A percentile compares a stretch with the other conserved stretches of the same genome.
These are phyloP conservation scores for Capsella rubella DNA, from an alignment of 441 rosid genomes.

Conservation along the genomic window DNA sequence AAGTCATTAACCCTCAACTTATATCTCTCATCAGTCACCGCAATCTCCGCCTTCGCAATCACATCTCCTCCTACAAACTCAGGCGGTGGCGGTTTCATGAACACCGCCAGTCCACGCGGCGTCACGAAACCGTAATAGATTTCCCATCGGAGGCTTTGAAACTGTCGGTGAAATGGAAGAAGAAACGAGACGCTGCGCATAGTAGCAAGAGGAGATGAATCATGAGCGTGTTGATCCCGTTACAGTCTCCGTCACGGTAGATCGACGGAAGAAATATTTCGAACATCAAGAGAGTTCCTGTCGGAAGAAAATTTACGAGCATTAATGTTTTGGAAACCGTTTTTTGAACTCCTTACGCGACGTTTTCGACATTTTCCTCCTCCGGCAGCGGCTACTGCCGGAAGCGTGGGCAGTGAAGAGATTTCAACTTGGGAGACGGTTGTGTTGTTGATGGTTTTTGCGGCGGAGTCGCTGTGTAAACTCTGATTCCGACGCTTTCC, in stretches of 20 bases:
- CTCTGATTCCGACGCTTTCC: constrained; percentile 51
- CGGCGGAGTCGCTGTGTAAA: constrained; percentile 36
- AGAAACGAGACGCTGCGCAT: constrained; percentile 85
- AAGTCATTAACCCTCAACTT: constrained; percentile 69
- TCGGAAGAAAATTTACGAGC: constrained; percentile 85
- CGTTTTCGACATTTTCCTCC: constrained; percentile 43
- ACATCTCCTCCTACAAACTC: too few species aligned
- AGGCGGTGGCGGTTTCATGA: not conserved
- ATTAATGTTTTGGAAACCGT: constrained; percentile 83
- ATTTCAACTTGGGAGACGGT: constrained; percentile 26
- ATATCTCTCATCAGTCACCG: constrained; percentile 52
- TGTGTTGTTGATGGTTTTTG: constrained; percentile 41
- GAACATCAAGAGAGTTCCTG: constrained; percentile 88
- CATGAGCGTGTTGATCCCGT: constrained; percentile 69
- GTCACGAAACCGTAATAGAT: constrained; percentile 37
- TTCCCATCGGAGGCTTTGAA: constrained; percentile 74
- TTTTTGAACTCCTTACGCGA: constrained; percentile 61
- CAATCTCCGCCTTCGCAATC: too few species aligned
- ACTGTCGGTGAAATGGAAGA: constrained; percentile 94
- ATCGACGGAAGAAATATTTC: constrained; percentile 89
- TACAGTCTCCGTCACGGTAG: constrained; percentile 70
- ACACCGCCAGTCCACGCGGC: too few species aligned
- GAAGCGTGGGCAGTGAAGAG: constrained; percentile 42
- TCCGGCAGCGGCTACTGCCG: constrained; percentile 25
- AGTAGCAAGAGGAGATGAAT: constrained; percentile 66